A percentile compares a stretch with the other conserved stretches of the same genome.
Conservation (phyloP, 257 asterid genomes). For the Solanum ossicruentum region DNA sequence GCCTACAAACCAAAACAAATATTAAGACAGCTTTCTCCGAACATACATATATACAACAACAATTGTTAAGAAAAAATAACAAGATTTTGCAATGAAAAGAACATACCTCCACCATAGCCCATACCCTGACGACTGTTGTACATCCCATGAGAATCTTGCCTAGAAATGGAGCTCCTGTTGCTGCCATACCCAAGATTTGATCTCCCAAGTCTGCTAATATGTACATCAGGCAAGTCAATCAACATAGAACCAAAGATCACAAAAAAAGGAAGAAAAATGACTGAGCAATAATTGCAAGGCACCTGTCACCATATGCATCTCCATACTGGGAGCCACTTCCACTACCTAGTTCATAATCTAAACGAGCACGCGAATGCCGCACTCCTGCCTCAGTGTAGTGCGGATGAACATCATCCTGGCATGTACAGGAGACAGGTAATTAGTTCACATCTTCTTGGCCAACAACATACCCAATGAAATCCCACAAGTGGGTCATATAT, state of each 20-base stretch:
- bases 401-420: slow-evolving; percentile 76
- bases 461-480: no score
- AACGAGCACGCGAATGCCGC: slow-evolving; percentile 85
- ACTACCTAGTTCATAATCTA: slow-evolving; percentile 63
- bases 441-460: not conserved
- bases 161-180: slow-evolving; percentile 55
- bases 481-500: not conserved
- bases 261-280: not conserved
- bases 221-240: not conserved
- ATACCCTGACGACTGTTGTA: slow-evolving; percentile 77
- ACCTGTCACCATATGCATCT: slow-evolving; percentile 81
- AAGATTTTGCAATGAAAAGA: not conserved
- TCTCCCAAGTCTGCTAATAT: slow-evolving; percentile 52
- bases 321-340: slow-evolving; percentile 68
- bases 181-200: slow-evolving; percentile 74
- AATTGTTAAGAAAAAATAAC: not conserved
- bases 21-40: not conserved
- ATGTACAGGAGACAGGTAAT: slow-evolving; percentile 3
- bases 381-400: slow-evolving; percentile 67
- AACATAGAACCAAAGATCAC: not conserved
- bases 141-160: slow-evolving; percentile 77
- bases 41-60: not conserved
- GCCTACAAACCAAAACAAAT: slow-evolving; percentile 22
- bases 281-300: not conserved
- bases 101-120: slow-evolving; percentile 72